These are phyloP conservation scores for Porogramme epimiltina DNA, from an alignment of 1,284 basidiomycete species.

Conservation along the genomic window DNA sequence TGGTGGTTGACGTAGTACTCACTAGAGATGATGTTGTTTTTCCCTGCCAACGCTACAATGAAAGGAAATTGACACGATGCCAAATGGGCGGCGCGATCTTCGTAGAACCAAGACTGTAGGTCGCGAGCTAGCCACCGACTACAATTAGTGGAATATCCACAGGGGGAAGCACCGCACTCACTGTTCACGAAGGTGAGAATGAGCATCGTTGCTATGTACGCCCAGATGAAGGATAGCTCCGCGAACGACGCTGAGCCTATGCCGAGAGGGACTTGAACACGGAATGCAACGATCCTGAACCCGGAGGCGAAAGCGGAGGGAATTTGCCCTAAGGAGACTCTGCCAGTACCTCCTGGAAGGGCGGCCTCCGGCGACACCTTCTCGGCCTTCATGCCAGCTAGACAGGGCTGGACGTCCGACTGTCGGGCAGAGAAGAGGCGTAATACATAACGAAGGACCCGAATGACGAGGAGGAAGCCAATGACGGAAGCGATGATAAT, in stretches of 20 bases:
- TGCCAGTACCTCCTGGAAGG: constrained; percentile 23
- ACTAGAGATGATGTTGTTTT: constrained; percentile 50
- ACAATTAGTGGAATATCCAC: background rate
- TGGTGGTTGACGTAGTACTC: constrained; percentile 12
- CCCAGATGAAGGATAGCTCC: constrained; percentile 44
- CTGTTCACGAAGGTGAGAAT: constrained; percentile 45
- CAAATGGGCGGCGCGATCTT: constrained; percentile 41
- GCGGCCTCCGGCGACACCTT: constrained; percentile 23
- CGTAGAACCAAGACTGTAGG: constrained; percentile 32
- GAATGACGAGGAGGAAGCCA: constrained; percentile 39
- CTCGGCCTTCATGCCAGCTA: constrained; percentile 13
- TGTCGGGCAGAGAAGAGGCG: constrained; percentile 11
- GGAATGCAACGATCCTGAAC: constrained; percentile 46
- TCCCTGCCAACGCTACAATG: constrained; percentile 46
- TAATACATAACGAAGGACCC: constrained; percentile 28
- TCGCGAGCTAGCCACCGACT: constrained; percentile 29
- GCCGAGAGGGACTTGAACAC: constrained; percentile 43
- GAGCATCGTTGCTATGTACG: constrained; percentile 44
- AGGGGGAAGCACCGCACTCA: constrained; percentile 27
- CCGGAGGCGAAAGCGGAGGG: constrained; percentile 37
- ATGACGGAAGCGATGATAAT: constrained; percentile 41
- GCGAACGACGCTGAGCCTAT: constrained; percentile 38
- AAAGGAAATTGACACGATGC: constrained; percentile 45
- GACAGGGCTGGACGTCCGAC: background rate
- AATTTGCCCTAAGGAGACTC: constrained; percentile 33